Conservation (phyloP, 139 green algal species). For the Picochlorum sp. region DNA sequence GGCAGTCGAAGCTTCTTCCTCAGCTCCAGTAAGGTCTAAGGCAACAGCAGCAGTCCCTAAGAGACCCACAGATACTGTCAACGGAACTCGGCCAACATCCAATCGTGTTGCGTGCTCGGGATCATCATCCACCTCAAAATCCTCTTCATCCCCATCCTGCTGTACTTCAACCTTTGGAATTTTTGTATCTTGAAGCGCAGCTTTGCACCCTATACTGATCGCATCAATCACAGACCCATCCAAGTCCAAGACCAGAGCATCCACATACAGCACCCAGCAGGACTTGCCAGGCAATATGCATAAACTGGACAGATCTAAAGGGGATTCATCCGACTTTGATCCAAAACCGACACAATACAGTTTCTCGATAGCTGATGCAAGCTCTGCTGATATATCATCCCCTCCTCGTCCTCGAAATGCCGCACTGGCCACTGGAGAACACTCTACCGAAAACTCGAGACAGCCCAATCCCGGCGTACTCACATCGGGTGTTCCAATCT, state of each 20-base stretch:
- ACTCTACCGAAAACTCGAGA: conserved; percentile 60
- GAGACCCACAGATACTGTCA: conserved; percentile 5
- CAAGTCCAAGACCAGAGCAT: conserved; percentile 71
- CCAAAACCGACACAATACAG: conserved; percentile 16
- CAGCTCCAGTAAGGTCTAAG: conserved; percentile 6
- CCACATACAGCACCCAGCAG: conserved; percentile 73
- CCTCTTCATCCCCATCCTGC: conserved; percentile 12
- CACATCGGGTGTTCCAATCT: conserved; percentile 36
- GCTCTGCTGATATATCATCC: conserved; percentile 50
- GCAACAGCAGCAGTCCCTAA: neutral
- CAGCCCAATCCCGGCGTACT: conserved; percentile 43
- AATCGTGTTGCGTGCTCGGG: neutral
- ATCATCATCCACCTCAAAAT: conserved; percentile 21
- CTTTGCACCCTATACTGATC: conserved; percentile 52
- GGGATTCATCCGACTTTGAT: neutral
- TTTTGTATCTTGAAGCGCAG: conserved; percentile 7
- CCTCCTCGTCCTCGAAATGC: conserved; percentile 62
- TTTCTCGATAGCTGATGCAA: conserved; percentile 45
- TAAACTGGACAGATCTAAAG: conserved; percentile 47
- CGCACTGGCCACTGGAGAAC: conserved; percentile 61
- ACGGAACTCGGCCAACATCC: conserved; percentile 4
- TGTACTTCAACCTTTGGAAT: conserved; percentile 13
- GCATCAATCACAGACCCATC: conserved; percentile 77
- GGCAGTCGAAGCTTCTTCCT: conserved; percentile 7
- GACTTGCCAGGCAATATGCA: conserved; percentile 66